Conservation (phyloP, 2,329 filamentous ascomycete genomes). For the Calonectria honghensis region DNA sequence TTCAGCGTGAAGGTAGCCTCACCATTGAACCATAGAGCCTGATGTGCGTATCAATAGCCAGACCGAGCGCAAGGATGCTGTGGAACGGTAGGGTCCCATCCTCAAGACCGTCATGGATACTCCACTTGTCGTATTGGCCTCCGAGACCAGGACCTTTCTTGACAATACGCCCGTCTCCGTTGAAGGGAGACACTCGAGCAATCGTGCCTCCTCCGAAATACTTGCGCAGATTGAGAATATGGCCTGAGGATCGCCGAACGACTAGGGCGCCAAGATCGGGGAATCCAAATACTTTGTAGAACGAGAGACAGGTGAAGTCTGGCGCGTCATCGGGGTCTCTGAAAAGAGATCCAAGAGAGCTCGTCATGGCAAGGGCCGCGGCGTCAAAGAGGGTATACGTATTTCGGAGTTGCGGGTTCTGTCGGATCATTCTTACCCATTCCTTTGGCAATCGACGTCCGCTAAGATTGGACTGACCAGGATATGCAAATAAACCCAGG, state of each 20-base stretch:
- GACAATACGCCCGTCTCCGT: constrained; percentile 47
- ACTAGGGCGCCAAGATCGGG: constrained; percentile 78
- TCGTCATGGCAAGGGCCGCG: constrained; percentile 79
- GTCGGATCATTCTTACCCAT: constrained; percentile 69
- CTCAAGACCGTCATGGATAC: constrained; percentile 77
- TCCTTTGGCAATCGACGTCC: constrained; percentile 76
- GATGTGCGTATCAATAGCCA: constrained; percentile 74
- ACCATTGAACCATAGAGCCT: constrained; percentile 75
- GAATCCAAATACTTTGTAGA: constrained; percentile 82
- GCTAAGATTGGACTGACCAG: constrained; percentile 83
- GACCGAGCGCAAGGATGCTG: constrained; percentile 76
- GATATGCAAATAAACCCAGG: constrained; percentile 75
- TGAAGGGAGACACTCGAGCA: constrained; percentile 67
- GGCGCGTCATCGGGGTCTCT: constrained; percentile 70
- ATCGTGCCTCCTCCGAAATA: constrained; percentile 84
- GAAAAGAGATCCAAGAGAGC: constrained; percentile 71
- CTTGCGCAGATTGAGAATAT: constrained; percentile 71
- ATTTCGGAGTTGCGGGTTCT: constrained; percentile 49
- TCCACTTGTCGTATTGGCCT: constrained; percentile 59
- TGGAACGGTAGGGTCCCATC: constrained; percentile 81
- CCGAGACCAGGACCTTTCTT: constrained; percentile 65
- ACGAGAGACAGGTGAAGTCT: constrained; percentile 76
- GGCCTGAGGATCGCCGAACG: constrained; percentile 72
- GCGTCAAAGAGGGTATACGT: constrained; percentile 76
- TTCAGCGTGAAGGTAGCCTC: background rate